These are phyloP conservation scores for Amyloporia xantha DNA, from an alignment of 768 basidiomycete genomes.

Conservation along the genomic window DNA sequence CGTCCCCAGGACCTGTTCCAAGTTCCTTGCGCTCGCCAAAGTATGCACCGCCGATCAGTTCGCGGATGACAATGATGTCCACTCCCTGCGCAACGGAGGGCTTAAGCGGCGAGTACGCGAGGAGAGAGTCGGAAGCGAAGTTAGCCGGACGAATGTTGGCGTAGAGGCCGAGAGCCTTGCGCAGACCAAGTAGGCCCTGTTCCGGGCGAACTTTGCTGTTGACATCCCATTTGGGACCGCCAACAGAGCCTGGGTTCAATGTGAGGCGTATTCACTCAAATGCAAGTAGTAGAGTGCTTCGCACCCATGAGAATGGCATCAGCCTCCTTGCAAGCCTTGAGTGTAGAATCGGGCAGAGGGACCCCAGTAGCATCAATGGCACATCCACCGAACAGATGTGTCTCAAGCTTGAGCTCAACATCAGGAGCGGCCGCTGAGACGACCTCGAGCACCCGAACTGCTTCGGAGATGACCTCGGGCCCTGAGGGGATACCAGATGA, in stretches of 20 bases:
- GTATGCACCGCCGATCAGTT: constrained; percentile 94
- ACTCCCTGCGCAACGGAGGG: constrained; percentile 76
- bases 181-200: constrained; percentile 77
- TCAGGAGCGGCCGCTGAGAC: constrained; percentile 57
- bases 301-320: constrained; percentile 95
- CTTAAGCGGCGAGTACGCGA: constrained; percentile 85
- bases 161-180: constrained; percentile 91
- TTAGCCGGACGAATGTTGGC: constrained; percentile 97
- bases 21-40: constrained; percentile 92
- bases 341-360: constrained; percentile 76
- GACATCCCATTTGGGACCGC: constrained; percentile 99
- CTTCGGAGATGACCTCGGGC: constrained; percentile 86
- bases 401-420: constrained; percentile 66
- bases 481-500: constrained; percentile 40
- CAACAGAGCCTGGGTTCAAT: constrained; percentile 72
- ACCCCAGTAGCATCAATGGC: constrained; percentile 88
- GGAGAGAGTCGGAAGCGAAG: constrained; percentile 86
- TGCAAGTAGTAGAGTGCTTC: constrained; percentile 11
- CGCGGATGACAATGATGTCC: constrained; percentile 90
- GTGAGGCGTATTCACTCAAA: background rate
- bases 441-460: constrained; percentile 72
- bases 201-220: constrained; percentile 86
- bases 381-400: constrained; percentile 82
- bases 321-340: constrained; percentile 85
- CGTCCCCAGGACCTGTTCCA: constrained; percentile 54